A percentile compares a stretch with the other conserved stretches of the same genome.
phyloP scores from a whole-genome alignment of 139 green algal genomes.

The Micractinium conductrix region DNA sequence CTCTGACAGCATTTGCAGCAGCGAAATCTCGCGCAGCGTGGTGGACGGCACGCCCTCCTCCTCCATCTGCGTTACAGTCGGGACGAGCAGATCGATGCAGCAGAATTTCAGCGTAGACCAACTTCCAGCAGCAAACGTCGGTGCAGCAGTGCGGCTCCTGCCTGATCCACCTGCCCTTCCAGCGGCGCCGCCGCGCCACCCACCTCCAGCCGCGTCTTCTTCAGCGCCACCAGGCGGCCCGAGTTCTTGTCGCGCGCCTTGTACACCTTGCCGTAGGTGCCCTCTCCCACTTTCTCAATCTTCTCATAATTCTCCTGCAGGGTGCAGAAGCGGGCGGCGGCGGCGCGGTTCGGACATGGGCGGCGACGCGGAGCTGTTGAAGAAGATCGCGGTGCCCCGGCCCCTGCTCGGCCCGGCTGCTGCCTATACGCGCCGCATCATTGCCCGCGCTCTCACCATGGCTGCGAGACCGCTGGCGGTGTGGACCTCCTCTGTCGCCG shows the following conservation, averaged over 20 bases:
- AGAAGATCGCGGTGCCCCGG: neutral
- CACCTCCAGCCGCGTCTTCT: conserved; percentile 97
- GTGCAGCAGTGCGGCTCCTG: neutral
- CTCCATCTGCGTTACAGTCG: conserved; percentile 97
- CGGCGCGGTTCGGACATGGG: neutral
- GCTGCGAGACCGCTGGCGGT: no score
- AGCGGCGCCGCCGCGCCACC: neutral
- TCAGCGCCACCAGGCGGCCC: conserved; percentile 92
- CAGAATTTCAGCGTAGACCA: neutral
- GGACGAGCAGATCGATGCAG: no score
- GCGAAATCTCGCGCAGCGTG: conserved; percentile 95
- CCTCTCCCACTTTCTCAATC: conserved; percentile 95
- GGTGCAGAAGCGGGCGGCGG: neutral
- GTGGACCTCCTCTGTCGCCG: neutral
- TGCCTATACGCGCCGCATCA: neutral
- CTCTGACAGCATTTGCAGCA: conserved; percentile 88
- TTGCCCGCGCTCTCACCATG: neutral
- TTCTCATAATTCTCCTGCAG: conserved; percentile 87
- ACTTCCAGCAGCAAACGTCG: neutral
- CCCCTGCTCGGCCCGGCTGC: neutral
- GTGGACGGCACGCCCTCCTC: conserved; percentile 98
- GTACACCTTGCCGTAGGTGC: conserved; percentile 99
- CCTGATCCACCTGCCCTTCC: neutral
- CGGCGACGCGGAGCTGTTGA: conserved; percentile 4
- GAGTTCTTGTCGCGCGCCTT: conserved; percentile 85